Percentiles rank a stretch among this genome's conserved stretches.
phyloP scores from a whole-genome alignment of 257 asterid genomes.

The Lithospermum erythrorhizon region DNA sequence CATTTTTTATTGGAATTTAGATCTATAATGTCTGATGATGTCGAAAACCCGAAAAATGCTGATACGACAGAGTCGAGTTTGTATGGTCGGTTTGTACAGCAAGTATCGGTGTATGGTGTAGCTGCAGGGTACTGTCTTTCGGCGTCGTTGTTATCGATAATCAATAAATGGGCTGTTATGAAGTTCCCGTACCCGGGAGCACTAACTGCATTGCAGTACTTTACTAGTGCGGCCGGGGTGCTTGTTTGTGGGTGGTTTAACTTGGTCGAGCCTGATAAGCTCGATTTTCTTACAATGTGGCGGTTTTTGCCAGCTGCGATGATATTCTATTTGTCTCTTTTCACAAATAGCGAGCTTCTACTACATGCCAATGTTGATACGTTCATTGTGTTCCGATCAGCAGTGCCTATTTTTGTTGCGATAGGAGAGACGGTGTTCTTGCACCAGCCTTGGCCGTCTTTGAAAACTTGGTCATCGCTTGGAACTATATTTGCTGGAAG shows the following conservation, averaged over 20 bases:
- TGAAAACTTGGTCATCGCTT: constrained; percentile 72
- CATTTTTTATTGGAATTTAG: not conserved
- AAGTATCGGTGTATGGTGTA: constrained; percentile 68
- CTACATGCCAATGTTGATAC: constrained; percentile 96
- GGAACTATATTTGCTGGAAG: constrained; percentile 83
- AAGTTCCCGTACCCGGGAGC: constrained; percentile 95
- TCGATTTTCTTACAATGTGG: constrained; percentile 78
- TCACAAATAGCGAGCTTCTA: constrained; percentile 87
- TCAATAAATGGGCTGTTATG: constrained; percentile 97
- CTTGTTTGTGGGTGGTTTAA: constrained; percentile 62
- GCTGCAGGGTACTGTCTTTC: constrained; percentile 94
- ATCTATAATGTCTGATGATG: constrained; percentile 59
- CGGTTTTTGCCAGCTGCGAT: constrained; percentile 86
- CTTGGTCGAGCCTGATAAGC: constrained; percentile 65
- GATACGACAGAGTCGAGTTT: constrained; percentile 12
- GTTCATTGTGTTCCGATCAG: constrained; percentile 85
- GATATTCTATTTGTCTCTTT: constrained; percentile 72
- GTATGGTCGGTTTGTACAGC: constrained; percentile 43
- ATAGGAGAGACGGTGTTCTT: constrained; percentile 75
- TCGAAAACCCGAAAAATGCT: constrained; percentile 48
- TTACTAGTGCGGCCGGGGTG: constrained; percentile 83
- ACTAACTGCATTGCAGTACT: constrained; percentile 81
- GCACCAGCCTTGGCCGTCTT: constrained; percentile 91
- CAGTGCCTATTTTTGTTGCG: constrained; percentile 87
- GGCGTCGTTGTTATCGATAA: constrained; percentile 76